Conservation (phyloP, 352 stramenopile genomes). For the Aphanomyces cochlioides region DNA sequence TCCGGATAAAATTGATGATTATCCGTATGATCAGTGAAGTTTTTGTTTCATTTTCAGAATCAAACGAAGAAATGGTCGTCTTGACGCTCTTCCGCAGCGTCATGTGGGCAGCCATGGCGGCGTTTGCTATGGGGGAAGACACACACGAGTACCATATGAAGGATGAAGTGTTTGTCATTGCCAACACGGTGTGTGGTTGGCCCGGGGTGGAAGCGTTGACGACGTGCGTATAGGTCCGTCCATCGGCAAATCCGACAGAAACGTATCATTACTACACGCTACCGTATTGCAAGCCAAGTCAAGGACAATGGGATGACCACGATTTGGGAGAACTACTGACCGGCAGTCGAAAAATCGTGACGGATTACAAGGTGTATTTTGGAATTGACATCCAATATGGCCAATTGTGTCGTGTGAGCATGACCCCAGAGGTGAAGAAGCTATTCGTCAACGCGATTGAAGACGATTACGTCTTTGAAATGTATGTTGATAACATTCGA, state of each 20-base stretch:
- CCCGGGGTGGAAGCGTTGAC: slow-evolving; percentile 6
- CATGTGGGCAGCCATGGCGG: not conserved
- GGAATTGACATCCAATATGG: slow-evolving; percentile 79
- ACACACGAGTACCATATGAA: slow-evolving; percentile 44
- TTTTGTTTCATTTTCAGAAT: not conserved
- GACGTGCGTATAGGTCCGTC: slow-evolving; percentile 52
- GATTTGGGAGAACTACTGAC: slow-evolving; percentile 93
- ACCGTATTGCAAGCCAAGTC: slow-evolving; percentile 90
- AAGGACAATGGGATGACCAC: slow-evolving; percentile 85
- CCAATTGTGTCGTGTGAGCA: slow-evolving; percentile 85
- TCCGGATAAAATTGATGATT: not conserved
- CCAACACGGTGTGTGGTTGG: slow-evolving; percentile 51
- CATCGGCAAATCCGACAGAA: slow-evolving; percentile 97
- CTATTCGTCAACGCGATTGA: slow-evolving; percentile 94
- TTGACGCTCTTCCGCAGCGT: not conserved
- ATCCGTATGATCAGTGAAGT: not conserved
- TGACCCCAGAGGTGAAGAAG: slow-evolving; percentile 76
- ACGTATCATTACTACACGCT: slow-evolving; percentile 99
- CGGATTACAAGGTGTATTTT: slow-evolving; percentile 79
- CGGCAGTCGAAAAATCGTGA: slow-evolving; percentile 91
- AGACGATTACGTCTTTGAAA: slow-evolving; percentile 98
- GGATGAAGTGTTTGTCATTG: slow-evolving; percentile 65
- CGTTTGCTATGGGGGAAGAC: slow-evolving; percentile 27
- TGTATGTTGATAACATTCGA: slow-evolving; percentile 97
- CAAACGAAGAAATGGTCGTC: not conserved